Conservation (phyloP, 2,329 filamentous ascomycete genomes). For the Sphaceloma murrayae region DNA sequence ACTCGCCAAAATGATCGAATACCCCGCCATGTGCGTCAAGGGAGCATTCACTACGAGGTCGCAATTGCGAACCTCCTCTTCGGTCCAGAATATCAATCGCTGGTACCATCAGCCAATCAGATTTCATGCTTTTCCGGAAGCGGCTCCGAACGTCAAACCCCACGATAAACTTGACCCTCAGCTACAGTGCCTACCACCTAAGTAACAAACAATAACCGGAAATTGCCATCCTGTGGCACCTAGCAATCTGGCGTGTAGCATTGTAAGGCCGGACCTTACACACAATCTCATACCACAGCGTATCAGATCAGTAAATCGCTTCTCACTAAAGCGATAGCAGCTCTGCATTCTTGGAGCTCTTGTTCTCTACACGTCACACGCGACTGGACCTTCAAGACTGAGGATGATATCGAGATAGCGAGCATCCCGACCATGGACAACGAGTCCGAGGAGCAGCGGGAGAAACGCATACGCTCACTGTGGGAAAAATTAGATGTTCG, state of each 20-base stretch:
- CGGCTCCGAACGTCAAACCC: conserved; percentile 14
- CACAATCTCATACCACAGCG: no score
- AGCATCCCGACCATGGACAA: conserved; percentile 50
- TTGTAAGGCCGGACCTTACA: no score
- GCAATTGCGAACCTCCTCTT: no score
- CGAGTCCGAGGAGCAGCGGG: conserved; percentile 68
- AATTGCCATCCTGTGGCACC: not conserved
- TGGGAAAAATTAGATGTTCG: conserved; percentile 75
- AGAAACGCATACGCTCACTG: conserved; percentile 71
- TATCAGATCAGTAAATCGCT: not conserved
- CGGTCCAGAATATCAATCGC: not conserved
- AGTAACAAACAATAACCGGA: not conserved
- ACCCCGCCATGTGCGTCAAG: no score
- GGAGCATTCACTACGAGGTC: no score
- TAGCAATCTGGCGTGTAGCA: no score
- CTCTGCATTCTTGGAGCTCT: not conserved
- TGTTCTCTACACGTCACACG: not conserved
- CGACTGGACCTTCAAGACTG: not conserved
- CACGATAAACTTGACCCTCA: conserved; percentile 5
- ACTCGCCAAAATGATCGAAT: no score
- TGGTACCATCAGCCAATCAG: not conserved
- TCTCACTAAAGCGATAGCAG: not conserved
- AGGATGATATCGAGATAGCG: conserved; percentile 23
- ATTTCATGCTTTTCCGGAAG: not conserved
- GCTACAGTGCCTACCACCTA: no score